These are phyloP conservation scores for Narthecium ossifragum DNA, from an alignment of 106 monocot genomes.

Conservation along the genomic window DNA sequence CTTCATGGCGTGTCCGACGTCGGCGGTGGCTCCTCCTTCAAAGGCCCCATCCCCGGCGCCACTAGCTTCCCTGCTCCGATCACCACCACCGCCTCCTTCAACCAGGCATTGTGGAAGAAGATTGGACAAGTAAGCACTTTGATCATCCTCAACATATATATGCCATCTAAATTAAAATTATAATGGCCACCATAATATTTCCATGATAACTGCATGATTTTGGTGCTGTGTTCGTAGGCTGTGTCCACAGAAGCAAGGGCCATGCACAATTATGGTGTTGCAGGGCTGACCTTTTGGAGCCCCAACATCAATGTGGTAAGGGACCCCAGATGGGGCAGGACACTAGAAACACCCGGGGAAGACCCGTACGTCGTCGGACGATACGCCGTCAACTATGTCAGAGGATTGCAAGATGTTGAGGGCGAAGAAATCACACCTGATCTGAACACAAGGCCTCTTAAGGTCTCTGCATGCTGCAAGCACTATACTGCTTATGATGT, in stretches of 20 bases:
- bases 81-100: background rate
- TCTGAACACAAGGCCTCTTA: conserved; percentile 1
- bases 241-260: conserved; percentile 20
- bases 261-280: conserved; percentile 11
- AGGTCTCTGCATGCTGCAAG: conserved; percentile 23
- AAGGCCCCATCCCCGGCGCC: background rate
- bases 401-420: conserved; percentile 14
- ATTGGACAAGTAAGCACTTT: background rate
- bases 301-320: conserved; percentile 11
- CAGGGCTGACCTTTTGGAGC: conserved; percentile 22
- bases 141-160: background rate
- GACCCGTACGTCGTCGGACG: conserved; percentile 6
- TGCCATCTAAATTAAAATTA: background rate
- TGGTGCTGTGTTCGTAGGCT: background rate
- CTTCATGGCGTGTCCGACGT: background rate
- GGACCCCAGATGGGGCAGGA: conserved; percentile 18
- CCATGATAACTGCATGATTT: no score
- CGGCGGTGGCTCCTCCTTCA: background rate
- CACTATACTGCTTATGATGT: conserved; percentile 18
- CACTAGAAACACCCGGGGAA: conserved; percentile 14
- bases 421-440: background rate
- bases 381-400: conserved; percentile 12
- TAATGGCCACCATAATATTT: no score
- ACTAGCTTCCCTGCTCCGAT: background rate
- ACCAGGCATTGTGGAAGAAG: background rate